Conservation (phyloP, 2,329 filamentous ascomycete species). For the Pyrenophora seminiperda region DNA sequence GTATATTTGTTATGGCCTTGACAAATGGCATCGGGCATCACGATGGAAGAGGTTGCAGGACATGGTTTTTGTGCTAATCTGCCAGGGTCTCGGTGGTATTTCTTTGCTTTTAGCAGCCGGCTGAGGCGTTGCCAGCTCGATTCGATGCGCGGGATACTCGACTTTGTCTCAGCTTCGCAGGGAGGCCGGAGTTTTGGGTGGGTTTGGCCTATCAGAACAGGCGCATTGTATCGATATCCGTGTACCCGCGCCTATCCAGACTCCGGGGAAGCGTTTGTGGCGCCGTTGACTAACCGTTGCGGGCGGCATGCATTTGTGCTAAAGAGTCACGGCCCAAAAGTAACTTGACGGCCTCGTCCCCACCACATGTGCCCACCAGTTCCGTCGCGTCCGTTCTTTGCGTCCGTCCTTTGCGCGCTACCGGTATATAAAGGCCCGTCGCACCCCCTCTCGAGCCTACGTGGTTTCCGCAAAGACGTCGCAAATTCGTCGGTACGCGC, state of each 20-base stretch:
- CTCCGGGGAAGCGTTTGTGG: constrained; percentile 26
- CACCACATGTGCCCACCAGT: constrained; percentile 24
- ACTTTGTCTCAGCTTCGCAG: constrained; percentile 11
- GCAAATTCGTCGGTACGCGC: constrained; percentile 39
- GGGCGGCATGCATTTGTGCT: constrained; percentile 21
- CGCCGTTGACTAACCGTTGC: constrained; percentile 21
- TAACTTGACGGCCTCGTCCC: constrained; percentile 33
- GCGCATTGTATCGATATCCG: constrained; percentile 3
- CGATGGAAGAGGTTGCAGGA: neutral
- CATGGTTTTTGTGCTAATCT: constrained; percentile 1
- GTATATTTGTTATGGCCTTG: constrained; percentile 18
- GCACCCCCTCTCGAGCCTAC: constrained; percentile 13
- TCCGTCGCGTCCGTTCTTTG: constrained; percentile 17
- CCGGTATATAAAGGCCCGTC: constrained; percentile 24
- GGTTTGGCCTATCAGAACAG: constrained; percentile 22
- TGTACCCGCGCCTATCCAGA: constrained; percentile 26
- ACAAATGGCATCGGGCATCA: neutral
- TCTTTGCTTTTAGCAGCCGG: constrained; percentile 15
- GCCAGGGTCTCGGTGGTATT: constrained; percentile 6
- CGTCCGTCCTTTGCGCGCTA: constrained; percentile 18
- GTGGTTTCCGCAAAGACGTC: constrained; percentile 26
- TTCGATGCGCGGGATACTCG: constrained; percentile 9
- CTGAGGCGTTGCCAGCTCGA: constrained; percentile 9
- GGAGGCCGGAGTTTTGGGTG: constrained; percentile 15
- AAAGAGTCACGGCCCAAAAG: constrained; percentile 34